phyloP scores from a whole-genome alignment of 371 early-diverging fungal species.

The Catenaria anguillulae region DNA sequence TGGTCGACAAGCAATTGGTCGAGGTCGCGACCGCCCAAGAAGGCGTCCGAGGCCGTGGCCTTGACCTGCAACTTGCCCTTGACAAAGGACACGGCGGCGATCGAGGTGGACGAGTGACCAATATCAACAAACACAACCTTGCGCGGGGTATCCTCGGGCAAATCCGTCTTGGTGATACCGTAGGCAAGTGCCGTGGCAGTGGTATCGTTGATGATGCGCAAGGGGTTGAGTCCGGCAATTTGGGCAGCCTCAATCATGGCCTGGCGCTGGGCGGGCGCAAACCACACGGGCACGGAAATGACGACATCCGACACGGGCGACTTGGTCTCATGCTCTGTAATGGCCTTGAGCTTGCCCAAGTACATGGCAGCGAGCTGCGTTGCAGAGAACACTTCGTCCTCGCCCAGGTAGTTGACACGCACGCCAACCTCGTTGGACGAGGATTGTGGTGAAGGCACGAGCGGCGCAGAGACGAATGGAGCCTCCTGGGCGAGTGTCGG shows the following conservation, averaged over 20 bases:
- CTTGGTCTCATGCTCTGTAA: conserved; percentile 65
- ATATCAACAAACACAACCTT: conserved; percentile 88
- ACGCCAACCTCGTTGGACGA: conserved; percentile 63
- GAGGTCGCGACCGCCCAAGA: conserved; percentile 91
- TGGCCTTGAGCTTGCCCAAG: conserved; percentile 78
- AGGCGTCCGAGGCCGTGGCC: conserved; percentile 73
- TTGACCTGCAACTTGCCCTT: conserved; percentile 89
- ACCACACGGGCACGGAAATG: conserved; percentile 89
- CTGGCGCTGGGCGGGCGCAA: conserved; percentile 82
- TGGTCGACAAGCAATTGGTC: conserved; percentile 77
- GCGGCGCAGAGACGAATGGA: conserved; percentile 57
- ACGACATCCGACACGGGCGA: conserved; percentile 81
- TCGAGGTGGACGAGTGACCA: conserved; percentile 82
- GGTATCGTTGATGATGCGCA: conserved; percentile 83
- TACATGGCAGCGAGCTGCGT: conserved; percentile 90
- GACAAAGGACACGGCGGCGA: conserved; percentile 74
- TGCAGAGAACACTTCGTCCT: conserved; percentile 59
- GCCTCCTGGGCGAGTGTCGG: conserved; percentile 70
- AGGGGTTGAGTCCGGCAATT: conserved; percentile 82
- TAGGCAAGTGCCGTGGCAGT: conserved; percentile 91
- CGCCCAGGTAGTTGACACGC: conserved; percentile 61
- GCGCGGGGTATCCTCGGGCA: conserved; percentile 87
- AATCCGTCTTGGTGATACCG: conserved; percentile 92
- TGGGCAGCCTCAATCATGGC: conserved; percentile 75
- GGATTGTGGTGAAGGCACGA: conserved; percentile 43